These are phyloP conservation scores for Tardiomyces digboiensis DNA, from an alignment of 1,139 yeast species.

Conservation along the genomic window DNA sequence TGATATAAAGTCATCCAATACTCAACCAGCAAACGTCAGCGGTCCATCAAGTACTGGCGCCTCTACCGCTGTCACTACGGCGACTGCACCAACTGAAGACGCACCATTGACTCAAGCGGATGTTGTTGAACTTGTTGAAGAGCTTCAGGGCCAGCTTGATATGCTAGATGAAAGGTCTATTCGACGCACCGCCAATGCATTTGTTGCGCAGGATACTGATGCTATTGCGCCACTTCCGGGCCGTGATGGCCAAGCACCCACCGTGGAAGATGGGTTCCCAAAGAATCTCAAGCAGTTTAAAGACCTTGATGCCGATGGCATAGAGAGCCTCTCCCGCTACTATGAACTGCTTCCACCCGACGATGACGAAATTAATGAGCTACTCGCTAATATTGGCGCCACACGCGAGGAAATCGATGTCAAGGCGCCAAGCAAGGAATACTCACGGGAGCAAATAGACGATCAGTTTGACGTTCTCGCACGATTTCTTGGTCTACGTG, in stretches of 20 bases:
- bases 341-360: slow-evolving; percentile 41
- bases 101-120: slow-evolving; percentile 39
- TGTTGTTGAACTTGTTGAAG: slow-evolving; percentile 75
- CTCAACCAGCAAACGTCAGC: background rate
- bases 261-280: slow-evolving; percentile 41
- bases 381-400: slow-evolving; percentile 22
- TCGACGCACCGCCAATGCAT: slow-evolving; percentile 25
- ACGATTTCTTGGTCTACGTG: slow-evolving; percentile 53
- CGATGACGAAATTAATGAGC: slow-evolving; percentile 20
- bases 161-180: slow-evolving; percentile 29
- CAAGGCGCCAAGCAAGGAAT: slow-evolving; percentile 6
- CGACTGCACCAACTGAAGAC: background rate
- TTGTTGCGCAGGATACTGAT: slow-evolving; percentile 30
- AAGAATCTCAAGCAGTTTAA: slow-evolving; percentile 45
- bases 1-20: slow-evolving; percentile 6
- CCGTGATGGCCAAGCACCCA: slow-evolving; percentile 65
- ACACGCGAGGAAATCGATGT: slow-evolving; percentile 30
- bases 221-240: slow-evolving; percentile 49
- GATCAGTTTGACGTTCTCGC: slow-evolving; percentile 42
- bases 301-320: slow-evolving; percentile 32
- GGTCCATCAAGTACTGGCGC: background rate
- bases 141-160: slow-evolving; percentile 80
- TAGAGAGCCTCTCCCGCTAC: slow-evolving; percentile 52
- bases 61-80: background rate
- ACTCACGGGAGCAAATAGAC: slow-evolving; percentile 25